Conservation (phyloP, 345 rosid genomes). For the Capsella bursapastoris region DNA sequence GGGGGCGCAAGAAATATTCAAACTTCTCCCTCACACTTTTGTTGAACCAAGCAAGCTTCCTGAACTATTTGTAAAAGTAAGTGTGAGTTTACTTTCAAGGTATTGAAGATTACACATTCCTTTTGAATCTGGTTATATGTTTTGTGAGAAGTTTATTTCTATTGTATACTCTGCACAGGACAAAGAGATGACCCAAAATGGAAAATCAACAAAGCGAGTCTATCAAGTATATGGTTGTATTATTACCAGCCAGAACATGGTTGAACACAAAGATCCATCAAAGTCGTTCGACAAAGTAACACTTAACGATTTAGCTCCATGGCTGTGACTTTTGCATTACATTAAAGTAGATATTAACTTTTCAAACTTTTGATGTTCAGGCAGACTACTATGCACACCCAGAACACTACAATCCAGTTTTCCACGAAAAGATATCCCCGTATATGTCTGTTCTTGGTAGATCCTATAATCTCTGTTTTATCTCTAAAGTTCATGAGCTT, state of each 20-base stretch:
- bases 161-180: slow-evolving; percentile 47
- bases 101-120: background rate
- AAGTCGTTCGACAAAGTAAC: slow-evolving; percentile 77
- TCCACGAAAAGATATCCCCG: slow-evolving; percentile 77
- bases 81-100: background rate
- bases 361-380: slow-evolving; percentile 49
- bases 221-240: slow-evolving; percentile 86
- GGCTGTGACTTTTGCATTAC: background rate
- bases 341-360: slow-evolving; percentile 1
- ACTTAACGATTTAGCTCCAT: background rate
- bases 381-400: slow-evolving; percentile 94
- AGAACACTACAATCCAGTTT: slow-evolving; percentile 75
- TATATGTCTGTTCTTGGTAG: slow-evolving; percentile 85
- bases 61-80: slow-evolving; percentile 66
- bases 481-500: slow-evolving; percentile 16
- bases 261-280: slow-evolving; percentile 69
- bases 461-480: slow-evolving; percentile 34
- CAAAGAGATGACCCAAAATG: slow-evolving; percentile 43
- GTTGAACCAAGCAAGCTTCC: slow-evolving; percentile 79
- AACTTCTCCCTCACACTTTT: slow-evolving; percentile 91
- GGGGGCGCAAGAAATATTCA: slow-evolving; percentile 94
- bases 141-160: background rate
- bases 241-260: slow-evolving; percentile 81
- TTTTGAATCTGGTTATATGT: background rate
- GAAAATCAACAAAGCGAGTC: slow-evolving; percentile 60